A percentile compares a stretch with the other conserved stretches of the same genome.
Conservation (phyloP, 345 rosid species). For the Brassica rapa region DNA sequence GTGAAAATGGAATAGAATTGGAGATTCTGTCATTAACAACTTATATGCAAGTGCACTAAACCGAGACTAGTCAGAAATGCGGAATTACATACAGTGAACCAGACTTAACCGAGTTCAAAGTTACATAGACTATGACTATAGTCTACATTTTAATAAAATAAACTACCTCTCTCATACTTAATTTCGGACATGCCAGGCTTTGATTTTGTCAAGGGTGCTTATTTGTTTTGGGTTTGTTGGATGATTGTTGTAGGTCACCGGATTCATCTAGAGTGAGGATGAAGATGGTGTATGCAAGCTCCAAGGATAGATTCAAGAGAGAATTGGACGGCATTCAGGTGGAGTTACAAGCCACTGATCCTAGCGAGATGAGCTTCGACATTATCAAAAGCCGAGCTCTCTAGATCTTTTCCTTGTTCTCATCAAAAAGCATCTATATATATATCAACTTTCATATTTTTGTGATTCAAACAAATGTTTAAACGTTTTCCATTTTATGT, state of each 20-base stretch:
- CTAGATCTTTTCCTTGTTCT: constrained; percentile 13
- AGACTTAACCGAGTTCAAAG: background rate
- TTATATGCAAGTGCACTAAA: background rate
- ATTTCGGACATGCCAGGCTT: too few relatives aligned
- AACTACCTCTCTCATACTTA: too few relatives aligned
- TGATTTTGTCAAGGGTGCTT: too few relatives aligned
- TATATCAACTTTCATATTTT: constrained; percentile 6
- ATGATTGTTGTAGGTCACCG: constrained; percentile 51
- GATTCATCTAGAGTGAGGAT: constrained; percentile 69
- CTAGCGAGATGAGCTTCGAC: constrained; percentile 75
- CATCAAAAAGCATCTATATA: background rate
- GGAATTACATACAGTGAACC: background rate
- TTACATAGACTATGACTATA: background rate
- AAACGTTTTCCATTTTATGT: background rate
- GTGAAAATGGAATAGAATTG: too few relatives aligned
- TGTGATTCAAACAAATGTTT: background rate
- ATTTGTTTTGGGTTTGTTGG: background rate
- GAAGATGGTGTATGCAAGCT: constrained; percentile 79
- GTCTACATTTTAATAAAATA: too few relatives aligned
- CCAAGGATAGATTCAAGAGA: constrained; percentile 72
- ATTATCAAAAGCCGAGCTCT: constrained; percentile 56
- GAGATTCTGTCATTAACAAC: background rate
- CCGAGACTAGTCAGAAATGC: background rate
- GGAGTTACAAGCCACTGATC: constrained; percentile 77
- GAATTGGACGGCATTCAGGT: constrained; percentile 75